A percentile compares a stretch with the other conserved stretches of the same genome.
Conservation (phyloP, 2,329 filamentous ascomycete genomes). For the Epichloe sp. region DNA sequence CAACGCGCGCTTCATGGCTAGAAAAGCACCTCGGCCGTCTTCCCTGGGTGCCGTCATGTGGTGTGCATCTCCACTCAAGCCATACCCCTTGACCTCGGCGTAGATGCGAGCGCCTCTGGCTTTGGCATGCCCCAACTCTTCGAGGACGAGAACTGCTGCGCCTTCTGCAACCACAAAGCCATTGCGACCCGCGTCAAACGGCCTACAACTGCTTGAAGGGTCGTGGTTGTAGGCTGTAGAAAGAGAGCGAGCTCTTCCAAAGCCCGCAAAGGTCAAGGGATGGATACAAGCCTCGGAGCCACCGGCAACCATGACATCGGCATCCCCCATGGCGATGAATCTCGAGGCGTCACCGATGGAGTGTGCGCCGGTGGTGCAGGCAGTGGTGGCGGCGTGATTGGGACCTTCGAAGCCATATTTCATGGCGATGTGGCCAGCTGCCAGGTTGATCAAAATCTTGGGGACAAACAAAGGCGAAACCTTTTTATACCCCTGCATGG, state of each 20-base stretch:
- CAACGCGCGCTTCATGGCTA: conserved; percentile 77
- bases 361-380: conserved; percentile 92
- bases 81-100: conserved; percentile 80
- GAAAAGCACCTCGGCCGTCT: conserved; percentile 67
- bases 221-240: conserved; percentile 67
- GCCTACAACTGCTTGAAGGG: conserved; percentile 61
- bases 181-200: conserved; percentile 66
- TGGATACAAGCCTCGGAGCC: conserved; percentile 94
- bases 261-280: conserved; percentile 82
- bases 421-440: conserved; percentile 90
- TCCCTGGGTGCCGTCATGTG: conserved; percentile 86
- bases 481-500: conserved; percentile 70
- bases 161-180: conserved; percentile 94
- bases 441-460: conserved; percentile 84
- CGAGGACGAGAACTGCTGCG: conserved; percentile 73
- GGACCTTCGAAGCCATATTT: conserved; percentile 79
- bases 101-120: conserved; percentile 69
- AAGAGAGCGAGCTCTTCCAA: conserved; percentile 75
- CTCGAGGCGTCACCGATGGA: conserved; percentile 89
- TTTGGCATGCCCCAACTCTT: conserved; percentile 82
- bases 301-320: conserved; percentile 91
- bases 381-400: conserved; percentile 85
- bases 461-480: conserved; percentile 91
- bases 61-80: conserved; percentile 77
- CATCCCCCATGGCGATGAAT: conserved; percentile 77